These are phyloP conservation scores for Dissophora ornata DNA, from an alignment of 192 early-diverging fungal genomes.

Conservation along the genomic window DNA sequence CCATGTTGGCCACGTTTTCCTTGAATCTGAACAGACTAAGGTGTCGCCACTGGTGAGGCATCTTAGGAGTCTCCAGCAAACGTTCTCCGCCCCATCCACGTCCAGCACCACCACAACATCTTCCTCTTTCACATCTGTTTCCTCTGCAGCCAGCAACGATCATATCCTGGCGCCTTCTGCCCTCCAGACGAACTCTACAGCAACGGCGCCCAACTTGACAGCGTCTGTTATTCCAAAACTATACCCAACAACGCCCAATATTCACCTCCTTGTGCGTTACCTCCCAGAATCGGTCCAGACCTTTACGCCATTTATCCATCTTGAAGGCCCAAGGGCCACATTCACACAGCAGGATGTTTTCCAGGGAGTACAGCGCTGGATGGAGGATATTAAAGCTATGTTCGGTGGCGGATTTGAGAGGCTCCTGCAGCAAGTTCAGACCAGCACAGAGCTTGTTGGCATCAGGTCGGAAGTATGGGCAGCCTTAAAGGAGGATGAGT, in stretches of 20 bases:
- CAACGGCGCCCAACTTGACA: slow-evolving; percentile 5
- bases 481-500: slow-evolving; percentile 51
- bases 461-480: slow-evolving; percentile 57
- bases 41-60: slow-evolving; percentile 50
- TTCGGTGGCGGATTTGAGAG: slow-evolving; percentile 36
- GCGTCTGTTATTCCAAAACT: slow-evolving; percentile 46
- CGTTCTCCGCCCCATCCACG: slow-evolving; percentile 40
- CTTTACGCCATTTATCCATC: slow-evolving; percentile 59
- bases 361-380: slow-evolving; percentile 43
- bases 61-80: slow-evolving; percentile 52
- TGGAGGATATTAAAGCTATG: slow-evolving; percentile 39
- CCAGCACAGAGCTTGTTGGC: slow-evolving; percentile 38
- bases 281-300: slow-evolving; percentile 66
- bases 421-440: slow-evolving; percentile 42
- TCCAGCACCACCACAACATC: no score
- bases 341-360: slow-evolving; percentile 51
- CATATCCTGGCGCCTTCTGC: slow-evolving; percentile 5
- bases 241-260: slow-evolving; percentile 66
- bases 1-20: slow-evolving; percentile 51
- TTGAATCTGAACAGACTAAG: slow-evolving; percentile 4
- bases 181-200: not conserved
- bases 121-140: not conserved
- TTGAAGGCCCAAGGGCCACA: slow-evolving; percentile 31
- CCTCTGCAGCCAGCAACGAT: slow-evolving; percentile 5
- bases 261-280: slow-evolving; percentile 66